Evolutionary conservation across 2,329 filamentous ascomycete species (phyloP).

Genomic region (Aspergillus bombycis): DNA sequence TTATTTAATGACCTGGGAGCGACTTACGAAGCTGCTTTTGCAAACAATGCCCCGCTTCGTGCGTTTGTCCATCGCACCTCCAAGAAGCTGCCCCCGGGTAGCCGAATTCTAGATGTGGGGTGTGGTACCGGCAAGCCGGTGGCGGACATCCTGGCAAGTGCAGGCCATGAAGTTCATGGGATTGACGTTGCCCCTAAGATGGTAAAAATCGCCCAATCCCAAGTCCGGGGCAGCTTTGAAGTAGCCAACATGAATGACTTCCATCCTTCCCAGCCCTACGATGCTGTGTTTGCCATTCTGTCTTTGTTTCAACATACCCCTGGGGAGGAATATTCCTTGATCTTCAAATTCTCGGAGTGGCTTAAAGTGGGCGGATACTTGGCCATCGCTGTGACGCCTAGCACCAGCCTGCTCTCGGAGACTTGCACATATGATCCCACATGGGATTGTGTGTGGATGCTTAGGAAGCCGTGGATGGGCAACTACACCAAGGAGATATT

Average conservation of each 20-base stretch:
- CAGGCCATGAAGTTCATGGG: conserved; percentile 20
- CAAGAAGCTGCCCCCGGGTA: conserved; percentile 3
- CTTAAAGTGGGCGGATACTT: conserved; percentile 16
- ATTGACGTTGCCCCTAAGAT: conserved; percentile 22
- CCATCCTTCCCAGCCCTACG: conserved; percentile 9
- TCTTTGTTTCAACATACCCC: conserved; percentile 19
- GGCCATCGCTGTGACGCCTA: conserved; percentile 12
- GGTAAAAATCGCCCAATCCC: conserved; percentile 15
- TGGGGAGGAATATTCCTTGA: conserved; percentile 13
- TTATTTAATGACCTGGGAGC: not conserved
- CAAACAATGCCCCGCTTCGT: conserved; percentile 12
- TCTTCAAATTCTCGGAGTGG: conserved; percentile 20
- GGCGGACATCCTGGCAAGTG: conserved; percentile 13
- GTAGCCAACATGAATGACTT: conserved; percentile 21
- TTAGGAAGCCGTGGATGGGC: too few species aligned
- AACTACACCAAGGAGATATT: not conserved
- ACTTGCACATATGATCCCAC: conserved; percentile 13
- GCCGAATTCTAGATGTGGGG: conserved; percentile 23
- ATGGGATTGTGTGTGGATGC: not conserved
- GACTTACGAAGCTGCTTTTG: conserved; percentile 20
- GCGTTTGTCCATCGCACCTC: conserved; percentile 8
- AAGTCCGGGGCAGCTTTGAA: conserved; percentile 18
- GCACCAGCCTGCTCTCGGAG: not conserved
- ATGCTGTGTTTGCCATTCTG: conserved; percentile 17
- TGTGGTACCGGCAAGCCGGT: conserved; percentile 26